Evolutionary conservation across 139 green algal species (phyloP).

Genomic region (Chlorella ohadii): DNA sequence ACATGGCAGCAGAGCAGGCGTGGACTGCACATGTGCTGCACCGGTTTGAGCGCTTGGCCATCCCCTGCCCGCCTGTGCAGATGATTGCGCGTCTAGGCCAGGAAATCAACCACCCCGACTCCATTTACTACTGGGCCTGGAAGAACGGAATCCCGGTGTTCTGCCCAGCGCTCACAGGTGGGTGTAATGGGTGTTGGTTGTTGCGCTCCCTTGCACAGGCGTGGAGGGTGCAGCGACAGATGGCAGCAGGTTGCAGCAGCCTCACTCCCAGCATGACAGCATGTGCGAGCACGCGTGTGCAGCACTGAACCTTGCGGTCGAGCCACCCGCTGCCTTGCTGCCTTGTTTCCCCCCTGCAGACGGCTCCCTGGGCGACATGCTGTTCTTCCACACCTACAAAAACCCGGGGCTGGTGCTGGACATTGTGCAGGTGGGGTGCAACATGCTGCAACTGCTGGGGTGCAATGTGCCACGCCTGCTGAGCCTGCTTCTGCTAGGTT

Average conservation of each 20-base stretch:
- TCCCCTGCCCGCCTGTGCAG: slow-evolving; percentile 30
- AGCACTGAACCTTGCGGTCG: no score
- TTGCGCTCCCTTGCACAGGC: no score
- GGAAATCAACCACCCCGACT: slow-evolving; percentile 91
- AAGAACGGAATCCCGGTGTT: slow-evolving; percentile 96
- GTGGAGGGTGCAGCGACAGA: no score
- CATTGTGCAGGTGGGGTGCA: slow-evolving; percentile 62
- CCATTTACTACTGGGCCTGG: slow-evolving; percentile 92
- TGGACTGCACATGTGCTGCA: no score
- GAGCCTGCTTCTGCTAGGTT: no score
- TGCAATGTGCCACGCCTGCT: no score
- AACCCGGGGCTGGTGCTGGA: slow-evolving; percentile 77
- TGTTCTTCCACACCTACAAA: slow-evolving; percentile 98
- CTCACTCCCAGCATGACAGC: no score
- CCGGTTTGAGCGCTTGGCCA: not conserved
- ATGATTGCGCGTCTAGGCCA: slow-evolving; percentile 84
- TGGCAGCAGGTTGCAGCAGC: no score
- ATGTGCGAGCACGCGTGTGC: no score
- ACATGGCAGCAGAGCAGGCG: no score
- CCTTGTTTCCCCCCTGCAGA: slow-evolving; percentile 38
- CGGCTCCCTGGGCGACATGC: slow-evolving; percentile 95
- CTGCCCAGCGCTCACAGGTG: slow-evolving; percentile 93
- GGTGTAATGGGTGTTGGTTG: not conserved
- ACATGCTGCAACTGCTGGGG: no score
- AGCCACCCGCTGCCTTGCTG: no score